Evolutionary conservation across 2,329 filamentous ascomycete genomes (phyloP).

Genomic region (Pseudogymnoascus sp.): DNA sequence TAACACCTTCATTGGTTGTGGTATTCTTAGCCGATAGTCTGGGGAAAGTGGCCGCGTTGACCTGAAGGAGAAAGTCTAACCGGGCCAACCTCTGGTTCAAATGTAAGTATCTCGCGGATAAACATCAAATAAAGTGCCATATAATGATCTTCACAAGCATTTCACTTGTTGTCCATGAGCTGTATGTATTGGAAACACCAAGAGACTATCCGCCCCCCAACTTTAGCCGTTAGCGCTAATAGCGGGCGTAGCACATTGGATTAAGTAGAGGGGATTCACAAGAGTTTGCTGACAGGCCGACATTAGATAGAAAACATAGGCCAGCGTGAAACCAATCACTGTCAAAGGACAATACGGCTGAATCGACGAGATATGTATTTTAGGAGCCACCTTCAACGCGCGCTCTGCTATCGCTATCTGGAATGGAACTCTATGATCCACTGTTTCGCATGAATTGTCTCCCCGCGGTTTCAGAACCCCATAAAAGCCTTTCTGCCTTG

Average conservation of each 20-base stretch:
- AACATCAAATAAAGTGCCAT: background rate
- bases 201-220: background rate
- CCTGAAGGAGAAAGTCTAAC: conserved; percentile 4
- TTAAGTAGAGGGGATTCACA: too few relatives aligned
- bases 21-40: conserved; percentile 6
- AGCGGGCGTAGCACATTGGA: background rate
- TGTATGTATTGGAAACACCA: background rate
- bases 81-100: background rate
- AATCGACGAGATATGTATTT: background rate
- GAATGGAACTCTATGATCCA: background rate
- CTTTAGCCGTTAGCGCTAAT: background rate
- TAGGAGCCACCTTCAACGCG: background rate
- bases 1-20: conserved; percentile 6
- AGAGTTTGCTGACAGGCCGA: background rate
- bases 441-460: background rate
- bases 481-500: background rate
- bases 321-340: background rate
- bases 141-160: background rate
- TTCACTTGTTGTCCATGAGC: background rate
- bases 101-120: background rate
- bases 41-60: background rate
- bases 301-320: background rate
- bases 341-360: too few relatives aligned
- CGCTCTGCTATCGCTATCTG: conserved; percentile 2
- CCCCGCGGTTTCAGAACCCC: background rate